Evolutionary conservation across 176 grass and related monocot genomes (phyloP).

Genomic region (Elaeis guineensis): DNA sequence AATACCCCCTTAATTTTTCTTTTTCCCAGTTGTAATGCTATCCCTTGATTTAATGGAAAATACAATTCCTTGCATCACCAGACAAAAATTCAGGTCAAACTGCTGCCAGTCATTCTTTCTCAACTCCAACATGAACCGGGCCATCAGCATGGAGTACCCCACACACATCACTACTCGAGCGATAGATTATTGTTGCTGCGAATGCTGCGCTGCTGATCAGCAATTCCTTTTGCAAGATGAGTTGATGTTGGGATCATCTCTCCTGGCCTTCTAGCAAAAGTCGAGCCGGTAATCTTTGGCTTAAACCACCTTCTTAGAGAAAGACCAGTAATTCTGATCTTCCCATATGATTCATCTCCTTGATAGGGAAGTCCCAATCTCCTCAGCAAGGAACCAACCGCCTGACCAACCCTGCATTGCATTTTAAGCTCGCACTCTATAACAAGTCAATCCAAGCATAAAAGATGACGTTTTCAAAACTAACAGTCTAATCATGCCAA

Average conservation of each 20-base stretch:
- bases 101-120: too few species aligned
- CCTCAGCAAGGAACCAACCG: constrained; percentile 68
- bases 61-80: too few species aligned
- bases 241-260: constrained; percentile 48
- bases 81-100: too few species aligned
- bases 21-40: too few species aligned
- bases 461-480: too few species aligned
- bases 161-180: constrained; percentile 18
- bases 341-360: constrained; percentile 79
- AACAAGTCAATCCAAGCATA: too few species aligned
- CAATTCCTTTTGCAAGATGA: constrained; percentile 62
- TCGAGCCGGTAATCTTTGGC: constrained; percentile 47
- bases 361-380: constrained; percentile 84
- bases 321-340: constrained; percentile 73
- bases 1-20: too few species aligned
- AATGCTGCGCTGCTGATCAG: constrained; percentile 72
- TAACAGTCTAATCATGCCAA: too few species aligned
- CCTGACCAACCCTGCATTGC: constrained; percentile 63
- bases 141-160: neutral
- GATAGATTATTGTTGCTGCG: constrained; percentile 40
- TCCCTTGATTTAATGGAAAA: too few species aligned
- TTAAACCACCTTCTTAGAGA: constrained; percentile 84
- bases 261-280: constrained; percentile 26
- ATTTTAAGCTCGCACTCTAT: neutral
- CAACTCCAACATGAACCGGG: neutral